Evolutionary conservation across 2,329 filamentous ascomycete species (phyloP), one percentile per base, ranked within the genome.

Genomic region (Colletotrichum sublineola): DNA sequence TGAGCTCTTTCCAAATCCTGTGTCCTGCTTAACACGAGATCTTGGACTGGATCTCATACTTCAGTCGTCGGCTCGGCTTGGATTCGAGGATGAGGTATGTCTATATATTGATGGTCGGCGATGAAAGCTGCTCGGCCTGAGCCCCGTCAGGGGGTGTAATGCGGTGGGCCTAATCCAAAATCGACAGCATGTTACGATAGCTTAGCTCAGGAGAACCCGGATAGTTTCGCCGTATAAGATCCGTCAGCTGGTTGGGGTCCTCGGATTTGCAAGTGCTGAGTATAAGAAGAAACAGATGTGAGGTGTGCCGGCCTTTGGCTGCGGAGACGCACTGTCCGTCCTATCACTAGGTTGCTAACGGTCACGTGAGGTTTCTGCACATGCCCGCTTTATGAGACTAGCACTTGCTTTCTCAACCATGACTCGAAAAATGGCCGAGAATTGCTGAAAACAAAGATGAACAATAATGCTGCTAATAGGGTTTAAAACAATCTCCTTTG

Each of bases 1-100:
- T 33, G 68, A 71, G 58, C 68, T 74, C 65, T 77, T 79, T 67
- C 75, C 74, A 65, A 78, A 71, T 31, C 76, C 75, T 15, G 63
- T 63, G 65, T 67, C 73, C 75, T 73, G 73, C 63, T 75, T 75
- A 33, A 63, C 55, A 63, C 72, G 69, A 56, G 74, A 70, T 29
- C 71, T 68, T 56, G 69, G 61, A 63, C 66, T 74, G 63, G 63
- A 68, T 63, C 72, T 74, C 74, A 75, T 75, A 48, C 66, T 74
- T 70, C 60, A 64, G 31, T 64, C 61, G 63, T 65, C 64, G 56
- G 62, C 46, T 62, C 36, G 71, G 29, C 48, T 38, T 65, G 68
- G n/a, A 53, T 33, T 73, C 63, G 62, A 33, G 46, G 58, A 63
- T 67, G 63, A 63, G 46, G 33, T 48, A 58, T 72, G 57, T 61